A percentile compares a stretch with the other conserved stretches of the same genome.
Conservation (phyloP, 2,329 filamentous ascomycete genomes). For the Stagonosporopsis cucurbitacearum region DNA sequence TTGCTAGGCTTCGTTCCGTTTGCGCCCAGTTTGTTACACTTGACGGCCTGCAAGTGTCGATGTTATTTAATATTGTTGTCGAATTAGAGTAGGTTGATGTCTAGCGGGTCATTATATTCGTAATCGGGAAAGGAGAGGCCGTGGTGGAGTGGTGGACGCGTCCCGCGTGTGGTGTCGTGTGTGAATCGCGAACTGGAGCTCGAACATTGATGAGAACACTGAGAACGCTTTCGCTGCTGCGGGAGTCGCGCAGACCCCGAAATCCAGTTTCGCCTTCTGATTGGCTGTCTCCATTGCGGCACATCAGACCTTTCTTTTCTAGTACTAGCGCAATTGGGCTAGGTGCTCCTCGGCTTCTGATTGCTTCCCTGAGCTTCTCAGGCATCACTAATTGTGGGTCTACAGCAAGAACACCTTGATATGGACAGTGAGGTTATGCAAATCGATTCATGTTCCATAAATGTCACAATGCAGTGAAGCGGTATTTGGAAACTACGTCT, state of each 20-base stretch:
- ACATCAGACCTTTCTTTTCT: not conserved
- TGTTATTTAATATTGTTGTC: slow-evolving; percentile 29
- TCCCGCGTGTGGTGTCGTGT: slow-evolving; percentile 37
- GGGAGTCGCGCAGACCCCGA: slow-evolving; percentile 16
- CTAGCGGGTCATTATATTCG: slow-evolving; percentile 40
- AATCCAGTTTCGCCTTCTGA: not conserved
- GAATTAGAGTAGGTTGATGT: slow-evolving; percentile 30
- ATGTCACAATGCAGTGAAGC: not conserved
- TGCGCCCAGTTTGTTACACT: slow-evolving; percentile 21
- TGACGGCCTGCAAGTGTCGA: slow-evolving; percentile 16
- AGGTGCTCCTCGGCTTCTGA: slow-evolving; percentile 1
- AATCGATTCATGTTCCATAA: not conserved
- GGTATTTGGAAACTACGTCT: no score
- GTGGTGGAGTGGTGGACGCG: slow-evolving; percentile 38
- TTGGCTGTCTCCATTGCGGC: not conserved
- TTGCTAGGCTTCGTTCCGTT: slow-evolving; percentile 27
- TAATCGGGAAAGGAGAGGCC: slow-evolving; percentile 32
- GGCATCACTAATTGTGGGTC: not conserved
- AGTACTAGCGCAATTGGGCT: not conserved
- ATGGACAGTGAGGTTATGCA: not conserved
- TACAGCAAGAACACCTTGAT: not conserved
- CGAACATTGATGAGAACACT: slow-evolving; percentile 15
- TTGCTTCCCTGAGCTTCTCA: slow-evolving; percentile 4
- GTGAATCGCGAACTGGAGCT: slow-evolving; percentile 38
- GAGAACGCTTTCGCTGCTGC: slow-evolving; percentile 14